phyloP scores from a whole-genome alignment of 2,329 filamentous ascomycete genomes.

The Thielaviopsis euricoi region DNA sequence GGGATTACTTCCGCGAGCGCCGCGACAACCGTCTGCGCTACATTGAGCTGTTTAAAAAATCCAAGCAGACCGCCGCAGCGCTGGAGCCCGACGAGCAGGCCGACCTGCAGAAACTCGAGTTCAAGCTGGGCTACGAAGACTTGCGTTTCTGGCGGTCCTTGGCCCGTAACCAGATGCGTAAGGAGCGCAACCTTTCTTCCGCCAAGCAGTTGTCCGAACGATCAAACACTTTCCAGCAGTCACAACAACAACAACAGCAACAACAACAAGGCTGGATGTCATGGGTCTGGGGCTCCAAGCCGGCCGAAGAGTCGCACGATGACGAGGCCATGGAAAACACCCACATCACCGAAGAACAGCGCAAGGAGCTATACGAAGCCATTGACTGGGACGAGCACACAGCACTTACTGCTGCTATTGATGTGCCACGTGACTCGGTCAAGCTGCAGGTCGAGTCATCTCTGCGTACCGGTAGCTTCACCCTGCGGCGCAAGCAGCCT shows the following conservation, averaged over 20 bases:
- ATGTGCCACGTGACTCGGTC: constrained; percentile 76
- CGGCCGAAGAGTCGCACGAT: constrained; percentile 25
- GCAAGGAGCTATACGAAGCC: constrained; percentile 88
- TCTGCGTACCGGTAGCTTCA: constrained; percentile 92
- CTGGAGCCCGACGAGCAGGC: constrained; percentile 53
- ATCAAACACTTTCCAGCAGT: constrained; percentile 52
- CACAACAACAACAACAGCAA: constrained; percentile 28
- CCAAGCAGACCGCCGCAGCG: constrained; percentile 48
- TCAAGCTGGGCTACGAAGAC: constrained; percentile 85
- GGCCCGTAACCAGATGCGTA: constrained; percentile 83
- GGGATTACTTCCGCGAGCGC: constrained; percentile 87
- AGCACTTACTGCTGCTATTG: constrained; percentile 70
- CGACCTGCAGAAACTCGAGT: constrained; percentile 62
- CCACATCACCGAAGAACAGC: constrained; percentile 86
- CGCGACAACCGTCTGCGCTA: constrained; percentile 79
- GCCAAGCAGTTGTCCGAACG: neutral
- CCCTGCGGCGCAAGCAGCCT: constrained; percentile 70
- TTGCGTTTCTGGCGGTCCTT: constrained; percentile 93
- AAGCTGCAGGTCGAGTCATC: constrained; percentile 87
- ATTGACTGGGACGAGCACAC: constrained; percentile 99
- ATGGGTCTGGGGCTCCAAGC: constrained; percentile 81
- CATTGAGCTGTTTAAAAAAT: constrained; percentile 92
- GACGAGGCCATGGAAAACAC: constrained; percentile 53
- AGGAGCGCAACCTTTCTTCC: constrained; percentile 36
- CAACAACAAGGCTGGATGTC: constrained; percentile 75